Base-by-base conservation (phyloP, 441 rosid species). In the Populus hybrid region DNA sequence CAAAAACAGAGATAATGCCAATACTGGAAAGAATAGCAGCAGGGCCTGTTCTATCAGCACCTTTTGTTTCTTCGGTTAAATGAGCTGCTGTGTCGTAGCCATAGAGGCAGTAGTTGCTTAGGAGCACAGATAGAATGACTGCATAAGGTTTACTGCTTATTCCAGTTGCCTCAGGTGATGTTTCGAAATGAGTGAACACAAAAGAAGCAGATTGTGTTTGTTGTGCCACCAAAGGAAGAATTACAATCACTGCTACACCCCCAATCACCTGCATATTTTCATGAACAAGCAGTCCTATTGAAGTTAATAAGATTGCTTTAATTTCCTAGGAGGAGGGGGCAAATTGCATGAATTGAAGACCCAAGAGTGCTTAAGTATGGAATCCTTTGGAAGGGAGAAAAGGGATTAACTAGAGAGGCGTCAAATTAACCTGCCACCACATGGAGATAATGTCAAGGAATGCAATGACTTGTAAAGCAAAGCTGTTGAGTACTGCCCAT, bases 21-120 rank as follows among this genome's bases (percentile, higher is more conserved):
- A 88, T 88, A 77, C 89, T 88, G 23, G 90, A 84, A 23, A 89
- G 93, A 65, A 91, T 91, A 3, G 90, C 90, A n/a, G 83, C 77
- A n/a, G 95, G 95, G 57, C 95, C 93, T 75, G 76, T 83, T 82
- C 46, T 86, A 68, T 89, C 93, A 12, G 93, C 90, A 14, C 87
- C 90, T 83, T 83, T 91, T 38, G 95, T 91, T 85, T 91, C 95
- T 74, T 91, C 91, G 4, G 95, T 91, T 57, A 91, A 76, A 82
- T 89, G 93, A 12, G 95, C 95, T 1, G 93, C 93, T 3, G 95
- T 81, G 77, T 91, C 93, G 34, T 91, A 91, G 67, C 95, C 93
- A 28, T 89, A 91, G 2, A 91, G 74, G 4, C 85, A 91, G 78
- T 91, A 91, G 54, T 89, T 84, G 75, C 95, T 91, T 10, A 91